Conservation (phyloP, 768 basidiomycete species). For the Fomitopsis pulvina region DNA sequence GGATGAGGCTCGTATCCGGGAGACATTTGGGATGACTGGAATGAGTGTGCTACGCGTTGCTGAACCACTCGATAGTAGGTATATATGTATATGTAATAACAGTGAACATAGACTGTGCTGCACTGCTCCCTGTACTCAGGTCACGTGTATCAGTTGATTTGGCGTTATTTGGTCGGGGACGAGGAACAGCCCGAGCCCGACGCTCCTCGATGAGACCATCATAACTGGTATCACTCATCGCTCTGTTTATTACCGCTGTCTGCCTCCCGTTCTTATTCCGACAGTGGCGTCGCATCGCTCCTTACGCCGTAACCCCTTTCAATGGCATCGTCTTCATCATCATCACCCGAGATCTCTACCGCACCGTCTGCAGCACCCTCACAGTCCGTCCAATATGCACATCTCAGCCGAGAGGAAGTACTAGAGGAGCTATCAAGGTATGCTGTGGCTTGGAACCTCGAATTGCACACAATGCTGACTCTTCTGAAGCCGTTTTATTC, state of each 20-base stretch:
- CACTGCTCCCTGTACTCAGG: too few species aligned
- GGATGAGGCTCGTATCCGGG: too few species aligned
- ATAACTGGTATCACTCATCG: constrained; percentile 2
- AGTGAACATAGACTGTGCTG: too few species aligned
- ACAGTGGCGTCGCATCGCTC: constrained; percentile 26
- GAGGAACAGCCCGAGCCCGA: background rate
- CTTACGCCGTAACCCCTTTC: constrained; percentile 17
- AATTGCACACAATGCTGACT: constrained; percentile 12
- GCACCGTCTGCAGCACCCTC: constrained; percentile 36
- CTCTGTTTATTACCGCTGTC: background rate
- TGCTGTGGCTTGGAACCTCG: constrained; percentile 4
- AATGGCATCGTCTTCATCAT: constrained; percentile 76
- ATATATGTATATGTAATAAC: too few species aligned
- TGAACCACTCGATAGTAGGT: too few species aligned
- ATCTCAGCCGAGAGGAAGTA: constrained; percentile 66
- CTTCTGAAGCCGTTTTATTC: constrained; percentile 75
- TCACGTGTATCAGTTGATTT: background rate
- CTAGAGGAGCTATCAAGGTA: constrained; percentile 86
- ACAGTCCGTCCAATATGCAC: constrained; percentile 58
- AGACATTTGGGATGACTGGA: too few species aligned
- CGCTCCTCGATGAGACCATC: constrained; percentile 1
- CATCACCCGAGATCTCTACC: constrained; percentile 65
- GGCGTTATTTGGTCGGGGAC: constrained; percentile 11
- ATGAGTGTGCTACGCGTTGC: too few species aligned
- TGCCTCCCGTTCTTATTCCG: constrained; percentile 11